Conservation (phyloP, 2,329 filamentous ascomycete genomes). For the Trichothecium sympodiale region DNA sequence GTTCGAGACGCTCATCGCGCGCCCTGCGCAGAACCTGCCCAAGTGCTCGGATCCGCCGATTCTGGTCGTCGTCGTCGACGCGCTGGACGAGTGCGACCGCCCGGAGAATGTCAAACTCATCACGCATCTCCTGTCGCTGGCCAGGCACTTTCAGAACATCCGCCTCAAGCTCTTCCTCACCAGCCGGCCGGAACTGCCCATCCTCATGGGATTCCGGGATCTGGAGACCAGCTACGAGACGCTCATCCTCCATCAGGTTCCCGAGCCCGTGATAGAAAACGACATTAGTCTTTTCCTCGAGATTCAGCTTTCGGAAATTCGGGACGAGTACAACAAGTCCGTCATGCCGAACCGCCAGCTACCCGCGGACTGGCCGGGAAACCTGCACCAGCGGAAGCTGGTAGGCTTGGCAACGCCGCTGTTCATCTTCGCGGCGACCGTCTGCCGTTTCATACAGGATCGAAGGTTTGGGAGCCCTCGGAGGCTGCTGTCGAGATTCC, state of each 20-base stretch:
- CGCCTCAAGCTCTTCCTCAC: constrained; percentile 23
- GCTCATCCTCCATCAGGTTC: constrained; percentile 22
- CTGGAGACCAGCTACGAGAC: constrained; percentile 17
- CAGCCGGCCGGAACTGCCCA: constrained; percentile 24
- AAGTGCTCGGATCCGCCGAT: background rate
- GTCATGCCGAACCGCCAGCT: constrained; percentile 1
- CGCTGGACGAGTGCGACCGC: constrained; percentile 1
- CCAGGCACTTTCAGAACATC: background rate
- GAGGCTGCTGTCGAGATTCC: constrained; percentile 7
- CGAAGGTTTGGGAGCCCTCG: constrained; percentile 8
- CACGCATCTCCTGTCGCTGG: constrained; percentile 2
- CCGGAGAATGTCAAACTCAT: background rate
- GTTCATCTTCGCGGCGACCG: constrained; percentile 19
- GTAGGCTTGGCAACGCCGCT: constrained; percentile 16
- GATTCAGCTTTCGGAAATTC: constrained; percentile 16
- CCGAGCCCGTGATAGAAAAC: constrained; percentile 14
- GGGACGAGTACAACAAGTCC: constrained; percentile 10
- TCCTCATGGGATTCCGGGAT: constrained; percentile 20
- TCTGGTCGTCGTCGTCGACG: background rate
- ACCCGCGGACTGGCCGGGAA: constrained; percentile 5
- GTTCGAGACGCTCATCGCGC: background rate
- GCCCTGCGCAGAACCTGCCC: background rate
- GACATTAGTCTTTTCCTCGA: constrained; percentile 23
- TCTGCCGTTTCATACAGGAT: constrained; percentile 8
- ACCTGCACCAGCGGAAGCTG: constrained; percentile 5